These are phyloP conservation scores for Diaporthe aspalathi DNA, from an alignment of 2,329 filamentous ascomycete species.

Conservation along the genomic window DNA sequence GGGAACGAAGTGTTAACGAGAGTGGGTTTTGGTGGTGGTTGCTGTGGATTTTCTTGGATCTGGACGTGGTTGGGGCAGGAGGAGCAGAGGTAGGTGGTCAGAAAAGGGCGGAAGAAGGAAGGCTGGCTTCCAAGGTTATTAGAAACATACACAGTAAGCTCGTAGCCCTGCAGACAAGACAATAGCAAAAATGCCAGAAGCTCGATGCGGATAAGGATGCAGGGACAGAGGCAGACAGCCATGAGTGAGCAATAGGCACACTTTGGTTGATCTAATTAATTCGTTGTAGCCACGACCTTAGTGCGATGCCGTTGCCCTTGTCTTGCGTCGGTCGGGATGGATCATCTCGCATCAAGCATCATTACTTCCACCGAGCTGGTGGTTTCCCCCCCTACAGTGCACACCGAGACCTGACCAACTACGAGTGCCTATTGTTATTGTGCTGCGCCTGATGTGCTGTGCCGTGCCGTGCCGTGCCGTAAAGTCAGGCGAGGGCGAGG, in stretches of 20 bases:
- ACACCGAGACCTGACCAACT: constrained; percentile 30
- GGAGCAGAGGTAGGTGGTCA: constrained; percentile 17
- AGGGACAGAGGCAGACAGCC: neutral
- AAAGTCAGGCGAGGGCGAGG: constrained; percentile 12
- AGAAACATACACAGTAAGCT: too few relatives aligned
- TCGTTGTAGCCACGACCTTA: neutral
- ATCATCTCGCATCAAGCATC: neutral
- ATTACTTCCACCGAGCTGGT: too few relatives aligned
- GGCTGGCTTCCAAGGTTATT: constrained; percentile 6
- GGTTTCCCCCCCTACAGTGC: neutral
- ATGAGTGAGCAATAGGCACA: neutral
- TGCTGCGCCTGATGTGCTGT: neutral
- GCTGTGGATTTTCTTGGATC: neutral
- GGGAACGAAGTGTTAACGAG: constrained; percentile 2
- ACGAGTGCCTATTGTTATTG: neutral
- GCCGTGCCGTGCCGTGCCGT: neutral
- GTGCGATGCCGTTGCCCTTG: neutral
- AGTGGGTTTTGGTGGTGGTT: neutral
- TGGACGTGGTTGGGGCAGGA: constrained; percentile 8
- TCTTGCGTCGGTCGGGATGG: neutral
- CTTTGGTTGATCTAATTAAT: constrained; percentile 1
- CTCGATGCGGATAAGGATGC: constrained; percentile 14
- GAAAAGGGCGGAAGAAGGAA: constrained; percentile 10
- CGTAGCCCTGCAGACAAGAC: constrained; percentile 27
- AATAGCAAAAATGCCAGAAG: constrained; percentile 25